Percentiles rank a stretch among this genome's conserved stretches.
Evolutionary conservation across 441 rosid genomes (phyloP).

Genomic region (Populus hybrid): DNA sequence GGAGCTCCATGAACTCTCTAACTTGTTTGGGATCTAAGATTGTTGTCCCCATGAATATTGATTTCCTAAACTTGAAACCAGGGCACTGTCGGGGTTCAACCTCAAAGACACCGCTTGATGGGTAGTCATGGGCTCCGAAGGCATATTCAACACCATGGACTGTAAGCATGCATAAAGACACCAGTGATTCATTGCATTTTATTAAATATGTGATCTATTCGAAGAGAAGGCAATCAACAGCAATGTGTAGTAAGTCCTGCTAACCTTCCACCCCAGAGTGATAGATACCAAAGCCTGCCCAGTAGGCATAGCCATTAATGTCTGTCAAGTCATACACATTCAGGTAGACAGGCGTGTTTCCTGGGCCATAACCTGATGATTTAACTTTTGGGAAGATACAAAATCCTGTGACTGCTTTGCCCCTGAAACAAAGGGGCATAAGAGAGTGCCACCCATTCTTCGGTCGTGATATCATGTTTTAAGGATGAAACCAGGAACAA

Average conservation of each 20-base stretch:
- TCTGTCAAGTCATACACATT: constrained; percentile 86
- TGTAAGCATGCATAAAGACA: constrained; percentile 20
- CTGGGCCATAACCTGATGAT: constrained; percentile 38
- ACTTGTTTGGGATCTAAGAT: constrained; percentile 56
- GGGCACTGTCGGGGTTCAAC: constrained; percentile 69
- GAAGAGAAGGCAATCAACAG: background rate
- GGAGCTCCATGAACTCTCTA: constrained; percentile 59
- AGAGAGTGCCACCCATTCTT: constrained; percentile 43
- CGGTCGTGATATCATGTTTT: constrained; percentile 35
- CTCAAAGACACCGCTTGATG: constrained; percentile 68
- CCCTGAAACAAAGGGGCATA: constrained; percentile 33
- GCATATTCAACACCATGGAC: constrained; percentile 68
- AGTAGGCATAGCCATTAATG: constrained; percentile 65
- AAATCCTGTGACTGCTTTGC: constrained; percentile 40
- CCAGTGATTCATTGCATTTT: background rate
- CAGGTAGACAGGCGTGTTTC: constrained; percentile 64
- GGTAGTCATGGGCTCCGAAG: constrained; percentile 65
- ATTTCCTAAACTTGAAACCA: constrained; percentile 69
- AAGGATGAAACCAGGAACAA: constrained; percentile 22
- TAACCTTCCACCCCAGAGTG: constrained; percentile 88
- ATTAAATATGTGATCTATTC: background rate
- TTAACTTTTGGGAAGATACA: constrained; percentile 56
- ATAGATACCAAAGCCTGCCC: constrained; percentile 90
- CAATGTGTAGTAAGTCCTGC: background rate
- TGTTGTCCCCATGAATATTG: too few relatives aligned